phyloP scores from a whole-genome alignment of 176 grass and related monocot species.

The Areca catechu region DNA sequence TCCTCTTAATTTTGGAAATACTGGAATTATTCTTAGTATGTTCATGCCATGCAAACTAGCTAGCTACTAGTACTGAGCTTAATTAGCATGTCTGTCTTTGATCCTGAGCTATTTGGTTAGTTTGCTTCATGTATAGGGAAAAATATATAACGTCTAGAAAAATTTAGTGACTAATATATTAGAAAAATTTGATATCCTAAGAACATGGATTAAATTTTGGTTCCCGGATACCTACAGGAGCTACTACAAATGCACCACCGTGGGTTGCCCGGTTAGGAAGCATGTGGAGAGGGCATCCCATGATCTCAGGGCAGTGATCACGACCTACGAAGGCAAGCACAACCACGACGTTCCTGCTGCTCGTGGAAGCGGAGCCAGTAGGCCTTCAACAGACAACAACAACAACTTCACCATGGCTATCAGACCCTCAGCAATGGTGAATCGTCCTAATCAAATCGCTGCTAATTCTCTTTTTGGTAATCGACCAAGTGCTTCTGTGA shows the following conservation, averaged over 20 bases:
- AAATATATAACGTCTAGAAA: too few relatives aligned
- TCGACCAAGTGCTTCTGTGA: background rate
- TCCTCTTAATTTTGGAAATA: too few relatives aligned
- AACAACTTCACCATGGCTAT: constrained; percentile 1
- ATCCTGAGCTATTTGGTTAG: too few relatives aligned
- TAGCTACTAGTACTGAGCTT: too few relatives aligned
- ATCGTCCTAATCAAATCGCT: background rate
- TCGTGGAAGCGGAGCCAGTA: constrained; percentile 35
- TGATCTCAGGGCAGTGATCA: constrained; percentile 84
- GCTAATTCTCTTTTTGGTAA: background rate
- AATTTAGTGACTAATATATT: too few relatives aligned
- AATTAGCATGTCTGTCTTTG: too few relatives aligned
- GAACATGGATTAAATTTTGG: too few relatives aligned
- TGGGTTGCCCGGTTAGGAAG: constrained; percentile 76
- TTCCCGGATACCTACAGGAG: constrained; percentile 28
- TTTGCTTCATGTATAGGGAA: too few relatives aligned
- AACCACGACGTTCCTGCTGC: constrained; percentile 90
- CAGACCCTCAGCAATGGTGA: background rate
- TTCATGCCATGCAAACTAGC: too few relatives aligned
- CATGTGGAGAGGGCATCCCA: constrained; percentile 95
- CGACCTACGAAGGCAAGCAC: constrained; percentile 96
- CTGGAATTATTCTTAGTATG: too few relatives aligned
- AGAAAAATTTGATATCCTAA: too few relatives aligned
- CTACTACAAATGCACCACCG: constrained; percentile 96
- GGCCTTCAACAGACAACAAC: background rate